Conservation (phyloP, 768 basidiomycete species). For the Trametes cingulata region DNA sequence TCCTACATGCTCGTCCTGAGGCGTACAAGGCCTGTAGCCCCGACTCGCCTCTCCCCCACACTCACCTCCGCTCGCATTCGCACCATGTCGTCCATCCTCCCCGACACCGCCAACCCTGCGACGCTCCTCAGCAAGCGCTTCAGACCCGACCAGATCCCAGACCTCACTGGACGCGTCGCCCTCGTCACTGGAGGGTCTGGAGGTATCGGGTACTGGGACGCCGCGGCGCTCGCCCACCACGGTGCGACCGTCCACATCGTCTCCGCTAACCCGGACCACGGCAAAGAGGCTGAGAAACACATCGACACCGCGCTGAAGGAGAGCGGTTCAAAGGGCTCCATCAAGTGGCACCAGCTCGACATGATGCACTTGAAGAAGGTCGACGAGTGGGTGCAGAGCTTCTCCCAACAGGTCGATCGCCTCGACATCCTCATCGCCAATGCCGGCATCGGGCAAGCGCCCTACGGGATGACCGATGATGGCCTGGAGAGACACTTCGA, state of each 20-base stretch:
- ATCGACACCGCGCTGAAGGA: constrained; percentile 29
- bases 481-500: constrained; percentile 32
- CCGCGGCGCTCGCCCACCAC: constrained; percentile 30
- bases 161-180: constrained; percentile 31
- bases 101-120: constrained; percentile 29
- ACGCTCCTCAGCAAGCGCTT: constrained; percentile 31
- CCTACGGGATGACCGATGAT: constrained; percentile 29
- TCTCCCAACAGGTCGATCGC: constrained; percentile 23
- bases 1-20: background rate
- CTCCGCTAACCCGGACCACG: constrained; percentile 31
- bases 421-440: constrained; percentile 33
- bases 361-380: constrained; percentile 27
- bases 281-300: constrained; percentile 27
- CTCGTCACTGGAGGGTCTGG: constrained; percentile 33
- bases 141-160: constrained; percentile 30
- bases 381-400: constrained; percentile 26
- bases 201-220: constrained; percentile 34
- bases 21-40: background rate
- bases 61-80: background rate
- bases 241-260: constrained; percentile 32
- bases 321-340: constrained; percentile 24
- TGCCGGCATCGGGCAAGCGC: constrained; percentile 32
- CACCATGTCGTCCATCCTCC: constrained; percentile 28
- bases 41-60: no score
- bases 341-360: constrained; percentile 29